These are phyloP conservation scores for Cercospora sp. DNA, from an alignment of 2,329 filamentous ascomycete species.

Conservation along the genomic window DNA sequence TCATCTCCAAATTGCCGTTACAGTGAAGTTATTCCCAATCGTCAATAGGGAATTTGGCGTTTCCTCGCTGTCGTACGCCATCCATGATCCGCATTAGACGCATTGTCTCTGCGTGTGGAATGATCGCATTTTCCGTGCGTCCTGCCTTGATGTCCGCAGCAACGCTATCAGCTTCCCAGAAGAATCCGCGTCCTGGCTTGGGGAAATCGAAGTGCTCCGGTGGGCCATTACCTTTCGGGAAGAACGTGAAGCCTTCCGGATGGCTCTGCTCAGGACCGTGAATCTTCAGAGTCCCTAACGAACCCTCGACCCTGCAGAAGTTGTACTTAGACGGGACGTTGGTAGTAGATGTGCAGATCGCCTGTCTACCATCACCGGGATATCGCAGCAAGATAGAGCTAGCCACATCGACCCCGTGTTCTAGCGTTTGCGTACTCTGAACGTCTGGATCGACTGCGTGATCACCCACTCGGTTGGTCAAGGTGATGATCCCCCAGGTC, in stretches of 20 bases:
- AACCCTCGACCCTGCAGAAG: slow-evolving; percentile 48
- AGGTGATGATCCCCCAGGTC: slow-evolving; percentile 44
- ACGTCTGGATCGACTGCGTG: slow-evolving; percentile 43
- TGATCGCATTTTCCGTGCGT: slow-evolving; percentile 43
- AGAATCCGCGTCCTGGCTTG: slow-evolving; percentile 44
- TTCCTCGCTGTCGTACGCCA: slow-evolving; percentile 45
- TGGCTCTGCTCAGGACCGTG: slow-evolving; percentile 38
- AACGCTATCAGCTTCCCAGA: slow-evolving; percentile 50
- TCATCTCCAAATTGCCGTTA: neutral
- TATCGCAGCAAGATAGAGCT: slow-evolving; percentile 47
- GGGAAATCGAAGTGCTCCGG: slow-evolving; percentile 44
- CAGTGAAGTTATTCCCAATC: slow-evolving; percentile 9
- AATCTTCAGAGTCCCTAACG: slow-evolving; percentile 42
- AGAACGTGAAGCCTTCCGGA: slow-evolving; percentile 43
- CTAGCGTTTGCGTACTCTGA: slow-evolving; percentile 42
- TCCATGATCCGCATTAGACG: slow-evolving; percentile 53
- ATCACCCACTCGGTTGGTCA: slow-evolving; percentile 39
- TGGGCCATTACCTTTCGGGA: slow-evolving; percentile 34
- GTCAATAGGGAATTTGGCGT: slow-evolving; percentile 32
- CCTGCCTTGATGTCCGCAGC: slow-evolving; percentile 46
- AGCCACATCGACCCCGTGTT: slow-evolving; percentile 37
- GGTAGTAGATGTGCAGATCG: slow-evolving; percentile 45
- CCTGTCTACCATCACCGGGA: slow-evolving; percentile 44
- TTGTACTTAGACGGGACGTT: slow-evolving; percentile 32
- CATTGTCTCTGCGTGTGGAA: slow-evolving; percentile 52